phyloP scores from a whole-genome alignment of 2,329 filamentous ascomycete genomes.

The Pseudogymnoascus sp. region DNA sequence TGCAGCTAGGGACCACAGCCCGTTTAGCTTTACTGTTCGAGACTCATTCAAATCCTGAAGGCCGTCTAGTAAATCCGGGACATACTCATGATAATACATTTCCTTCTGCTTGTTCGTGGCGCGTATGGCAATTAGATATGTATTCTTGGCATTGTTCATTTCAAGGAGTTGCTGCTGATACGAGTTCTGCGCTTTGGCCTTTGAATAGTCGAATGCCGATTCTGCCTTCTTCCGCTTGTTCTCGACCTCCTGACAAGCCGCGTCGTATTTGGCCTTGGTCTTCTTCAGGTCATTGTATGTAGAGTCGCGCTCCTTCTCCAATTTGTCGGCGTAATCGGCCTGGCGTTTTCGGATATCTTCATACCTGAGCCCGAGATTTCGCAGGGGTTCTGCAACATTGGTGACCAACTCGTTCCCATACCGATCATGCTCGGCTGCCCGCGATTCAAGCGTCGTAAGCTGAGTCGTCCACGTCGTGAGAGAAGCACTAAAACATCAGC shows the following conservation, averaged over 20 bases:
- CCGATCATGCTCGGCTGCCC: conserved; percentile 81
- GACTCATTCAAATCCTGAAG: conserved; percentile 92
- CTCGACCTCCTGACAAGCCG: conserved; percentile 89
- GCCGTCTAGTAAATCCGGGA: conserved; percentile 87
- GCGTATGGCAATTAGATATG: conserved; percentile 93
- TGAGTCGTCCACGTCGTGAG: conserved; percentile 96
- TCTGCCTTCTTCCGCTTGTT: conserved; percentile 91
- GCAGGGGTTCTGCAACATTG: conserved; percentile 80
- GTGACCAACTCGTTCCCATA: conserved; percentile 70
- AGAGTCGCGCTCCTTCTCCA: conserved; percentile 81
- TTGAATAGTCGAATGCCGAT: conserved; percentile 76
- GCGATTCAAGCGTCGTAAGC: conserved; percentile 77
- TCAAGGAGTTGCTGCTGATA: conserved; percentile 90
- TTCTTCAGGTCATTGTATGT: conserved; percentile 83
- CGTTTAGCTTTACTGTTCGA: conserved; percentile 73
- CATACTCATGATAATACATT: conserved; percentile 92
- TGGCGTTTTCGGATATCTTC: conserved; percentile 92
- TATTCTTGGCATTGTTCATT: conserved; percentile 98
- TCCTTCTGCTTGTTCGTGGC: conserved; percentile 97
- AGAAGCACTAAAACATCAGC: conserved; percentile 57
- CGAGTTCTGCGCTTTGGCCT: conserved; percentile 79
- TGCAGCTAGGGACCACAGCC: conserved; percentile 74
- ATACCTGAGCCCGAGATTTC: conserved; percentile 63
- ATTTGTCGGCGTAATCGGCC: conserved; percentile 75
- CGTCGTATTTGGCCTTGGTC: conserved; percentile 87